A percentile compares a stretch with the other conserved stretches of the same genome.
phyloP scores from a whole-genome alignment of 176 grass and related monocot genomes.

The Carex kokanica region DNA sequence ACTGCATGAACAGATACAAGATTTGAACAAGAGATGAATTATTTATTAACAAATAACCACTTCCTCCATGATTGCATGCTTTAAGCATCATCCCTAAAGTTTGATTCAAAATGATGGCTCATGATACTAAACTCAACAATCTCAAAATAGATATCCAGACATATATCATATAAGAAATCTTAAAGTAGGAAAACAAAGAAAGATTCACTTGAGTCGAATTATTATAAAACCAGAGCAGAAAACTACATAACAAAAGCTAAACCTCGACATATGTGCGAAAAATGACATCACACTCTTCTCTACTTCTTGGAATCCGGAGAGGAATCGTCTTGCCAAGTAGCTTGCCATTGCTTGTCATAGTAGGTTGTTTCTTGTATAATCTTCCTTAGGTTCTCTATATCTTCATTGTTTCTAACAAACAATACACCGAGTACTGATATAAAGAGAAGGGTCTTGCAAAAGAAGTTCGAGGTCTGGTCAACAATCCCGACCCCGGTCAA shows the following conservation, averaged over 20 bases:
- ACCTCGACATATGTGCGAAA: conserved; percentile 11
- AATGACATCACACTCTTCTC: background rate
- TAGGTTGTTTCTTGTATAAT: conserved; percentile 76
- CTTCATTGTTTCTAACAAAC: conserved; percentile 78
- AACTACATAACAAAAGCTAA: background rate
- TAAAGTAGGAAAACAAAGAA: background rate
- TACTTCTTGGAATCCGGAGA: conserved; percentile 40
- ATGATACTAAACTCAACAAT: background rate
- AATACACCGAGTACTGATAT: conserved; percentile 68
- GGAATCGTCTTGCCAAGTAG: conserved; percentile 85
- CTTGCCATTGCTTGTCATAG: conserved; percentile 97
- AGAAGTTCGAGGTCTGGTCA: conserved; percentile 84
- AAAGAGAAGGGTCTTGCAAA: conserved; percentile 93
- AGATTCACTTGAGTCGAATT: background rate
- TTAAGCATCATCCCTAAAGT: no score
- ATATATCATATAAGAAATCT: background rate
- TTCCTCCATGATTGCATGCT: background rate
- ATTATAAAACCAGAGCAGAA: background rate
- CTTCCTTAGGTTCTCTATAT: conserved; percentile 66
- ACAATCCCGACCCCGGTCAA: conserved; percentile 80
- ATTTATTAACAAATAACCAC: background rate
- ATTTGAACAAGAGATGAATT: background rate
- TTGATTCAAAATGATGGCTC: background rate
- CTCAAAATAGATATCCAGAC: background rate
- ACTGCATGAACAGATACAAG: background rate